phyloP scores from a whole-genome alignment of 176 grass and related monocot genomes.

The Carex littledalei region DNA sequence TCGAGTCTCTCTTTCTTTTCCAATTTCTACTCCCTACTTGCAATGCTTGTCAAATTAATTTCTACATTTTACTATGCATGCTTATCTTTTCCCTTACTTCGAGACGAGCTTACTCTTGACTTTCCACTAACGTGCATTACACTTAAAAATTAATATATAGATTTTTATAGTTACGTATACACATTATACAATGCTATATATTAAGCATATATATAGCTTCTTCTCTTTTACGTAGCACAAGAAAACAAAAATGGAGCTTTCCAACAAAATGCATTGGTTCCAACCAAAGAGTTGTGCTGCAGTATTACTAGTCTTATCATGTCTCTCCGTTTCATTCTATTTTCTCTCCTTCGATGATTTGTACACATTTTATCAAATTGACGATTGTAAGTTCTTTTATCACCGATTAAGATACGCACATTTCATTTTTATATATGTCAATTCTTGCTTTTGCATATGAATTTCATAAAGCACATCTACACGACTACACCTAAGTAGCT shows the following conservation, averaged over 20 bases:
- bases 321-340: background rate
- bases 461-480: background rate
- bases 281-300: background rate
- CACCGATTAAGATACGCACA: background rate
- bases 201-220: background rate
- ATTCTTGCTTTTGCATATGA: background rate
- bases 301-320: background rate
- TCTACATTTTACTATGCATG: background rate
- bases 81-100: background rate
- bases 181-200: no score
- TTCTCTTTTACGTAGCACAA: background rate
- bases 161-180: no score
- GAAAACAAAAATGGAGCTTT: background rate
- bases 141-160: no score
- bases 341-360: background rate
- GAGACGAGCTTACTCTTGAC: background rate
- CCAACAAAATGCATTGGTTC: background rate
- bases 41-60: no score
- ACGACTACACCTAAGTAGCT: no score
- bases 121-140: background rate
- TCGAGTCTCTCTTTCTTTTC: no score
- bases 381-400: background rate
- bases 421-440: background rate
- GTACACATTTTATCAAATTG: background rate
- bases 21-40: no score